Evolutionary conservation across 2,329 filamentous ascomycete species (phyloP), one percentile per base, ranked within the genome.

Genomic region (Calonectria multiphialidica): DNA sequence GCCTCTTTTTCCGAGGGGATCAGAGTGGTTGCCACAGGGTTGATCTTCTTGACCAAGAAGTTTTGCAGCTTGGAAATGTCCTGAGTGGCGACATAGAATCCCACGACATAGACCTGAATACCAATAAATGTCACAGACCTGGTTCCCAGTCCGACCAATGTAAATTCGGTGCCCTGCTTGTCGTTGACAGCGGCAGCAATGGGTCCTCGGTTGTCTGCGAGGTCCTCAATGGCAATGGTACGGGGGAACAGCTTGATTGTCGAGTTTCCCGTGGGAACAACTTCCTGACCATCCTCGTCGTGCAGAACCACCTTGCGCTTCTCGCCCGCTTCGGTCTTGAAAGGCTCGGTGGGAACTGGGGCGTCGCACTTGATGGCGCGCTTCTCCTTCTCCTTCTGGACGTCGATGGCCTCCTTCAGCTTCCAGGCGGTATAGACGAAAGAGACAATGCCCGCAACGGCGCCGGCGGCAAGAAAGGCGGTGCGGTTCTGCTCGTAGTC

Each of bases 81-180:
- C 44, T 92, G 87, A 0, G 93, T 96, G 30, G 95, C 94, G 30
- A 98, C 89, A 85, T 99, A 99, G 78, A 97, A 91, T 18, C 96
- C 97, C 0, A 98, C 94, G 21, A 98, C 94, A 85, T 99, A 99
- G 66, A 99, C 97, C 82, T 98, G 93, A 53, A 99, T 95, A 61
- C 91, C 87, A 53, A 98, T 86, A 83, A 98, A 98, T 28, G 94
- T 97, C 37, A 99, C 97, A 1, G 93, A 95, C 68, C 97, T 91
- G 74, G 97, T 93, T 21, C 97, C 97, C 6, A 98, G 86, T 0
- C 97, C 97, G 8, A 98, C 90, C 0, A 98, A 89, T 25, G 95
- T 96, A 83, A 98, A 98, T 79, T 98, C 93, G 79, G 83, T 90
- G 74, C 83, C 88, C 72, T 85, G 80, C 61, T 85, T 83, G 65